A percentile compares a stretch with the other conserved stretches of the same genome.
Evolutionary conservation across 805 yeast genomes (phyloP).

Genomic region (Osmozyma mogii): DNA sequence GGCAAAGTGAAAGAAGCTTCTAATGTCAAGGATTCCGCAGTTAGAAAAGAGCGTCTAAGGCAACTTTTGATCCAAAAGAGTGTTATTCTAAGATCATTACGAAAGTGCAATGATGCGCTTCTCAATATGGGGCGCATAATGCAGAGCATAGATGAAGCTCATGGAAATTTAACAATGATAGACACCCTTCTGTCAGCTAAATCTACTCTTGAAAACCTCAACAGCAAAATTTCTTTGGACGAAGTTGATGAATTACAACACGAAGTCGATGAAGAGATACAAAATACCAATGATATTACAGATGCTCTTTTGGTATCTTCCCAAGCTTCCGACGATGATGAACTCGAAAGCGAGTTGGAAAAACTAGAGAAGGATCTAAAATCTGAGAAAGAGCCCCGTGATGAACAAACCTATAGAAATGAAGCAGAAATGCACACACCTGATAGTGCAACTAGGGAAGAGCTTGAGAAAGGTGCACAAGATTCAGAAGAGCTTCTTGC

Average conservation of each 20-base stretch:
- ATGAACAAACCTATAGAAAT: too few relatives aligned
- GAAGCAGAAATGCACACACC: too few relatives aligned
- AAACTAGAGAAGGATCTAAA: constrained; percentile 13
- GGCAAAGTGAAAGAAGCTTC: constrained; percentile 11
- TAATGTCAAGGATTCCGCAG: too few relatives aligned
- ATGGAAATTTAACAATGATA: constrained; percentile 18
- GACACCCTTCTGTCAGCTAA: constrained; percentile 21
- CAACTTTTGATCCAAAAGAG: constrained; percentile 12
- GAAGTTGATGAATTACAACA: constrained; percentile 20
- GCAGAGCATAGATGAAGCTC: constrained; percentile 29
- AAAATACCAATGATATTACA: constrained; percentile 18
- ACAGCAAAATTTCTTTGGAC: constrained; percentile 18
- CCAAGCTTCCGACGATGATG: constrained; percentile 15
- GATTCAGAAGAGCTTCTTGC: too few relatives aligned
- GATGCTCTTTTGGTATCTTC: constrained; percentile 13
- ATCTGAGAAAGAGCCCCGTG: too few relatives aligned
- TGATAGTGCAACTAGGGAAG: too few relatives aligned
- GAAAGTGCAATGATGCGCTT: constrained; percentile 10
- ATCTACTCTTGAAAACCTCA: constrained; percentile 19
- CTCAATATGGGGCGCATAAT: constrained; percentile 18
- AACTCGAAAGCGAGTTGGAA: constrained; percentile 24
- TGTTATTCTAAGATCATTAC: constrained; percentile 11
- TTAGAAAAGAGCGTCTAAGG: constrained; percentile 12
- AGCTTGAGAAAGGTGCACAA: too few relatives aligned
- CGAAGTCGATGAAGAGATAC: constrained; percentile 25